Evolutionary conservation across 176 grass and related monocot species (phyloP).

Genomic region (Carex kokanica): DNA sequence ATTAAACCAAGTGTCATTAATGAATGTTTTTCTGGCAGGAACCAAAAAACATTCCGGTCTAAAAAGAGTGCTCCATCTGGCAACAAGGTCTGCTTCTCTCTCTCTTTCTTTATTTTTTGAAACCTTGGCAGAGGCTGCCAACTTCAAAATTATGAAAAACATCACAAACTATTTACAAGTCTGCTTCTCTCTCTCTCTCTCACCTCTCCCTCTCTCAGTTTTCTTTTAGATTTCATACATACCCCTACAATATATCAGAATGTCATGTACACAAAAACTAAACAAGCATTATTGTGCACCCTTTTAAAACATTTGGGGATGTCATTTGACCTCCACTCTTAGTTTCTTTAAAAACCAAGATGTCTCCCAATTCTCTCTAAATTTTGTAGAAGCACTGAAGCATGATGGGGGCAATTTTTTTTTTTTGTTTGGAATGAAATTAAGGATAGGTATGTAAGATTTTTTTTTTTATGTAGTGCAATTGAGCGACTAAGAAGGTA

Average conservation of each 20-base stretch:
- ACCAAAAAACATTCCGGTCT: constrained; percentile 92
- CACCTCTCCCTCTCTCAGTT: neutral
- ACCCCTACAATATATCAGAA: neutral
- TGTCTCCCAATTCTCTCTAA: neutral
- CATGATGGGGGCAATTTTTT: no score
- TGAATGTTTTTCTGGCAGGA: constrained; percentile 38
- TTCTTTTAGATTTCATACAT: neutral
- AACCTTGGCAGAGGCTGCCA: no score
- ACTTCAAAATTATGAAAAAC: no score
- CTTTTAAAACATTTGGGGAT: neutral
- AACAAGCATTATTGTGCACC: neutral
- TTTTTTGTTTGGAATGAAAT: no score
- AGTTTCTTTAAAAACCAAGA: neutral
- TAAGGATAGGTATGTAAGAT: no score
- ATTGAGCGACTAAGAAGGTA: no score
- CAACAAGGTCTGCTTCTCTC: constrained; percentile 53
- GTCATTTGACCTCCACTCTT: neutral
- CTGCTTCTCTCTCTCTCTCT: no score
- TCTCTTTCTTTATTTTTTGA: no score
- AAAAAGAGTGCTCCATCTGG: constrained; percentile 96
- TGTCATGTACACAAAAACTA: neutral
- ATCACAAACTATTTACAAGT: no score
- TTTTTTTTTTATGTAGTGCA: no score
- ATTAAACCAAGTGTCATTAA: neutral
- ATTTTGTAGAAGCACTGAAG: no score